A percentile compares a stretch with the other conserved stretches of the same genome.
Conservation (phyloP, 352 stramenopile genomes). For the Phytophthora quininea region DNA sequence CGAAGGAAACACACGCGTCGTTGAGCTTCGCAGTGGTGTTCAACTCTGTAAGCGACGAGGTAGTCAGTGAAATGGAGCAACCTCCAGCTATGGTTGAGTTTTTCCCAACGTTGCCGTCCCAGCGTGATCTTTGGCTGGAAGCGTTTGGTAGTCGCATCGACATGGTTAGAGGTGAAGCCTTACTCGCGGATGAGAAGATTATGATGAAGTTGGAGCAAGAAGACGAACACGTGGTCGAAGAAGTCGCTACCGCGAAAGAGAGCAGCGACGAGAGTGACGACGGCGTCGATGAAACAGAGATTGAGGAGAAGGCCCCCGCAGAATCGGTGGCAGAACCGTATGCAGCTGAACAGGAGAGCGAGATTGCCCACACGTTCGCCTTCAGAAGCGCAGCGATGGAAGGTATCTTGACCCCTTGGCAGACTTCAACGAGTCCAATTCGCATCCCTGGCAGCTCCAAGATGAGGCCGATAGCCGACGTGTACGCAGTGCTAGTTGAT, state of each 20-base stretch:
- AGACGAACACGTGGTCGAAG: constrained; percentile 22
- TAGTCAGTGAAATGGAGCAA: not conserved
- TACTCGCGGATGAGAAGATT: constrained; percentile 57
- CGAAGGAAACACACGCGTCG: constrained; percentile 6
- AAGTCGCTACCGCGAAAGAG: not conserved
- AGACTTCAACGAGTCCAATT: constrained; percentile 24
- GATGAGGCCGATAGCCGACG: constrained; percentile 19
- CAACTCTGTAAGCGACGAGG: constrained; percentile 8
- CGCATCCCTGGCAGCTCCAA: constrained; percentile 28
- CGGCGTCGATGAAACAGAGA: constrained; percentile 4
- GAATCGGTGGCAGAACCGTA: not conserved
- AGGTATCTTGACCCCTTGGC: constrained; percentile 52
- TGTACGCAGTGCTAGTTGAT: constrained; percentile 50
- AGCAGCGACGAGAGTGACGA: not conserved
- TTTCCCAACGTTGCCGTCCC: constrained; percentile 41
- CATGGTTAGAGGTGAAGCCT: constrained; percentile 55
- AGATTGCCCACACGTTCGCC: constrained; percentile 18
- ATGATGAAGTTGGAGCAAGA: constrained; percentile 47
- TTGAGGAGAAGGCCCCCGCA: constrained; percentile 24
- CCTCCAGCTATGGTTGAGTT: constrained; percentile 39
- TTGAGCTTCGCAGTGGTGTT: constrained; percentile 32
- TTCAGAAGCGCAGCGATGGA: constrained; percentile 53
- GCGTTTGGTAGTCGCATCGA: constrained; percentile 48
- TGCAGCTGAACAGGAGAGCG: constrained; percentile 4
- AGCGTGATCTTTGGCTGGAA: constrained; percentile 49